Conservation (phyloP, 2,329 filamentous ascomycete genomes). For the Lachnum nothofagi region DNA sequence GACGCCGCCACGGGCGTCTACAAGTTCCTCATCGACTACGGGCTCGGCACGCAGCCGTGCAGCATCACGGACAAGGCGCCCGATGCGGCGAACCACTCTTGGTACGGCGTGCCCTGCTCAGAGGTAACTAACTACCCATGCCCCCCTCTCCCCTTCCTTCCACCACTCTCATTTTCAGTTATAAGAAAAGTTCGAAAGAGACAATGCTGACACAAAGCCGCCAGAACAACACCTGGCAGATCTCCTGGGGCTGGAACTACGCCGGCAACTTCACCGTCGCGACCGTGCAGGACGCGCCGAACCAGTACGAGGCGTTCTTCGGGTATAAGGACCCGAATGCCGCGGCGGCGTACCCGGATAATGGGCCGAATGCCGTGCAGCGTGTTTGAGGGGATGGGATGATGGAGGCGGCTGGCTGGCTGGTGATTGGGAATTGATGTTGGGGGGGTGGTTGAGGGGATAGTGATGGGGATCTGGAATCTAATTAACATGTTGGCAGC, state of each 20-base stretch:
- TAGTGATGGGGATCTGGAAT: background rate
- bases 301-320: conserved; percentile 15
- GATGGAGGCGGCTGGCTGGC: no score
- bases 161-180: background rate
- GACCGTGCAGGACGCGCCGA: conserved; percentile 12
- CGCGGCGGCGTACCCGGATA: background rate
- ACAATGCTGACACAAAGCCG: background rate
- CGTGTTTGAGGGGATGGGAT: background rate
- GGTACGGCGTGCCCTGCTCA: conserved; percentile 1
- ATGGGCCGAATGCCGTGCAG: conserved; percentile 3
- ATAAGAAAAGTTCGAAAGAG: background rate
- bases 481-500: background rate
- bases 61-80: conserved; percentile 1
- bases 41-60: background rate
- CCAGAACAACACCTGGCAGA: conserved; percentile 8
- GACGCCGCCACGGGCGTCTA: conserved; percentile 7
- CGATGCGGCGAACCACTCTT: conserved; percentile 2
- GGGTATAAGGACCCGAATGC: conserved; percentile 17
- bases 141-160: background rate
- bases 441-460: background rate
- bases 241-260: conserved; percentile 20
- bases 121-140: conserved; percentile 3
- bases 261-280: conserved; percentile 15
- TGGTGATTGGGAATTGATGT: no score
- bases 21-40: conserved; percentile 8